phyloP scores from a whole-genome alignment of 768 basidiomycete genomes.

The Guyanaporus albipodus region DNA sequence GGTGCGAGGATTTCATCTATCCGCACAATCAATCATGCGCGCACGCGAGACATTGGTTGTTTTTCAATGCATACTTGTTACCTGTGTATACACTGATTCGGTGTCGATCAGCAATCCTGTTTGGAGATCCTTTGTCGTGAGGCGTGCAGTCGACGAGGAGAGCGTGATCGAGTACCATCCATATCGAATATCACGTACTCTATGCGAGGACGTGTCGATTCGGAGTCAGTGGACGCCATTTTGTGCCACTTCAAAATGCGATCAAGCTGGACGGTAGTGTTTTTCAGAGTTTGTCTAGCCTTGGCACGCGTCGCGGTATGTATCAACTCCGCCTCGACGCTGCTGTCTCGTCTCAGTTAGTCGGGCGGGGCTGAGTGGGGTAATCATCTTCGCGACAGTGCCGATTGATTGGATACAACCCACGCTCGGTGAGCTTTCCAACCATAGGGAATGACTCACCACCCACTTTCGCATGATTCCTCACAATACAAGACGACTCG shows the following conservation, averaged over 20 bases:
- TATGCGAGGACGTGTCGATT: constrained; percentile 24
- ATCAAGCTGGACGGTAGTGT: too few relatives aligned
- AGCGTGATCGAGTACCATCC: constrained; percentile 47
- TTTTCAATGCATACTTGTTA: constrained; percentile 55
- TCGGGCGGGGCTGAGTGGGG: too few relatives aligned
- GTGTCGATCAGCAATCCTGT: constrained; percentile 74
- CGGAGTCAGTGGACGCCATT: constrained; percentile 13
- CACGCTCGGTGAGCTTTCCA: too few relatives aligned
- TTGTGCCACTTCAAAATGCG: neutral
- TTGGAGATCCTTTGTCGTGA: constrained; percentile 1
- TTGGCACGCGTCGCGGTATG: too few relatives aligned
- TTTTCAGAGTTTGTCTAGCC: too few relatives aligned
- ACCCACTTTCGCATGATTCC: too few relatives aligned
- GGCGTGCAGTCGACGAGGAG: neutral
- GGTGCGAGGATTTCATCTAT: constrained; percentile 67
- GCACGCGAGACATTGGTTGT: neutral
- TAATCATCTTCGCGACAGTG: too few relatives aligned
- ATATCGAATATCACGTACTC: constrained; percentile 73
- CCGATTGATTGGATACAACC: too few relatives aligned
- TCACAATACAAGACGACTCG: too few relatives aligned
- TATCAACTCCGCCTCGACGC: too few relatives aligned
- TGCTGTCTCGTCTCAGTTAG: too few relatives aligned
- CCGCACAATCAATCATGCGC: constrained; percentile 1
- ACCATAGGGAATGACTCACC: too few relatives aligned
- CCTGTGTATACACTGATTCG: constrained; percentile 70